Conservation (phyloP, 495 filamentous ascomycete genomes). For the Aspergillus conjunctus region DNA sequence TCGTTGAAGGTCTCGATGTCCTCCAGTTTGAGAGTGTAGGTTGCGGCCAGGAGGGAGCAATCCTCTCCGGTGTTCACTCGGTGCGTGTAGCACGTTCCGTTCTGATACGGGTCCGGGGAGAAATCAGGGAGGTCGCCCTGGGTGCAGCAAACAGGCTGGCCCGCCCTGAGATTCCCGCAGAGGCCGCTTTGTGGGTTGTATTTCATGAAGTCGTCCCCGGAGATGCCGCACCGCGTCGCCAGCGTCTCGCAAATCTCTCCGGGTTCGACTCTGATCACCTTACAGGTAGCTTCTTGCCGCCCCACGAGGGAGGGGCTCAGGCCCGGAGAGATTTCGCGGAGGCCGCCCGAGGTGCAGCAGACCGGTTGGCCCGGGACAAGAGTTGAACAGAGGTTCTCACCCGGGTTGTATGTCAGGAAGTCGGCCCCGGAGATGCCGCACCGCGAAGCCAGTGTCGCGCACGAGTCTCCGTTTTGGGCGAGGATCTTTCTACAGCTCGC, state of each 20-base stretch:
- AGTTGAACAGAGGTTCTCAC: not conserved
- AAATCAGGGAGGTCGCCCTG: not conserved
- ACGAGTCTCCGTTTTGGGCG: not conserved
- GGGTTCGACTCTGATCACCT: not conserved
- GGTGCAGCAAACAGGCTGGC: not conserved
- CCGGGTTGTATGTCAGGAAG: not conserved
- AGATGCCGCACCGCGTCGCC: not conserved
- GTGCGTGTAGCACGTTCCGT: not conserved
- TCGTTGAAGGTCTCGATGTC: constrained; percentile 44
- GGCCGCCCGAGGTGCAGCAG: too few species aligned
- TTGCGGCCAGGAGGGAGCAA: not conserved
- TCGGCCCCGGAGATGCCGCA: not conserved
- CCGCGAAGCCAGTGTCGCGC: not conserved
- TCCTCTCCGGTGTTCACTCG: not conserved
- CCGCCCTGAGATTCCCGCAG: not conserved
- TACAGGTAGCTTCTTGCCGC: too few species aligned
- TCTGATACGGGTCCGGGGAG: not conserved
- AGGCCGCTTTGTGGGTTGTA: not conserved
- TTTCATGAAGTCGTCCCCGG: not conserved
- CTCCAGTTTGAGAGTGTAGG: not conserved
- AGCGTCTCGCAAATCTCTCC: not conserved
- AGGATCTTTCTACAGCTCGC: not conserved
- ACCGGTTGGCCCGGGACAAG: not conserved
- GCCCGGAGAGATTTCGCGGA: too few species aligned
- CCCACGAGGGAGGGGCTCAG: too few species aligned